A percentile compares a stretch with the other conserved stretches of the same genome.
These are phyloP conservation scores for Stagonosporopsis vannaccii DNA, from an alignment of 2,329 filamentous ascomycete genomes.

Conservation along the genomic window DNA sequence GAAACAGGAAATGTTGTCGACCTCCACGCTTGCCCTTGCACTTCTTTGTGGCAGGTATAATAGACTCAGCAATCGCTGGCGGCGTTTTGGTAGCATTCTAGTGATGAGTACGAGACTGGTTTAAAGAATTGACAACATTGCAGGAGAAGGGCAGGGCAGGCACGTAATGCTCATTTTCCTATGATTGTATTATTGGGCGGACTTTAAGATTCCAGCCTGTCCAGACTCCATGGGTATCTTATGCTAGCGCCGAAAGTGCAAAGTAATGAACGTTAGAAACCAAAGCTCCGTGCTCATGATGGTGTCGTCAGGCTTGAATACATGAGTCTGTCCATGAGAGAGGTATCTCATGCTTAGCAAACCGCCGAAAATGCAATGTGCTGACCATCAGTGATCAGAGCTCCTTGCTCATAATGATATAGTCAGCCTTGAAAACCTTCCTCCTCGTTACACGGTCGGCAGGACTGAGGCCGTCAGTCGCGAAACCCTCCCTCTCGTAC, in stretches of 20 bases:
- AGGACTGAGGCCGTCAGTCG: conserved; percentile 61
- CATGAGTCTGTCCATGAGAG: not conserved
- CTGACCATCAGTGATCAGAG: conserved; percentile 1
- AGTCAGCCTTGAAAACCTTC: conserved; percentile 33
- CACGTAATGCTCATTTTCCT: not conserved
- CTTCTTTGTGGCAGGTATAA: not conserved
- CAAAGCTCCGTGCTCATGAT: not conserved
- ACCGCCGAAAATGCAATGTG: conserved; percentile 9
- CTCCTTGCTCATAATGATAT: conserved; percentile 39
- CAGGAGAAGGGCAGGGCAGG: not conserved
- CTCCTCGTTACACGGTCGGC: conserved; percentile 48
- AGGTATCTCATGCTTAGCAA: conserved; percentile 2
- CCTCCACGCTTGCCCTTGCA: not conserved
- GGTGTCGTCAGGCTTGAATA: not conserved
- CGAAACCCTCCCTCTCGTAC: conserved; percentile 67
- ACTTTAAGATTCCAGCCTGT: not conserved
- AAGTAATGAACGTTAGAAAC: not conserved
- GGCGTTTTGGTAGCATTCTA: not conserved
- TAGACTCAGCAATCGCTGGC: not conserved
- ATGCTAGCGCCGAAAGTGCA: not conserved
- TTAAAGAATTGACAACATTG: not conserved
- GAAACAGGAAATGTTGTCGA: not conserved
- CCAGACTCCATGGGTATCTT: not conserved
- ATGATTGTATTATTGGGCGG: not conserved
- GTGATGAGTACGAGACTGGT: not conserved